Conservation (phyloP, 176 grass and related monocot genomes). For the Elymus sibiricus region DNA sequence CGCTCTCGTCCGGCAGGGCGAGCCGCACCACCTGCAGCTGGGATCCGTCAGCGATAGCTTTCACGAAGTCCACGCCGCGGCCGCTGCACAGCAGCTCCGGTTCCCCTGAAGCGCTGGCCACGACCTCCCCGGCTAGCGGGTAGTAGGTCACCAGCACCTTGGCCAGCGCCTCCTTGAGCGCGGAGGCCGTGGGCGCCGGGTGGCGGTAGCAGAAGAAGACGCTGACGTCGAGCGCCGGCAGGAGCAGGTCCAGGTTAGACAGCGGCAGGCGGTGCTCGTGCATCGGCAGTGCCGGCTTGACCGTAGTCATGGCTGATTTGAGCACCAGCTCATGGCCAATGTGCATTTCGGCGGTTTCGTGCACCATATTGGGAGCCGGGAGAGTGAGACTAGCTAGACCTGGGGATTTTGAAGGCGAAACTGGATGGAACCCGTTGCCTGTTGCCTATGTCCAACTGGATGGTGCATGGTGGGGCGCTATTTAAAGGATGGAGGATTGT, state of each 20-base stretch:
- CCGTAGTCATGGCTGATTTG: slow-evolving; percentile 20
- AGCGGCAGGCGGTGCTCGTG: slow-evolving; percentile 46
- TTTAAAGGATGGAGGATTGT: not conserved
- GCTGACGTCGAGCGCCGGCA: slow-evolving; percentile 57
- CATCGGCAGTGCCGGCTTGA: slow-evolving; percentile 38
- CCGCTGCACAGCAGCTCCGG: slow-evolving; percentile 73
- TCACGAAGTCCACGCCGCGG: slow-evolving; percentile 58
- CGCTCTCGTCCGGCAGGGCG: slow-evolving; percentile 40
- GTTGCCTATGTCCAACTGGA: too few relatives aligned
- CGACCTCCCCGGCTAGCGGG: slow-evolving; percentile 60
- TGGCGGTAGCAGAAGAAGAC: slow-evolving; percentile 71
- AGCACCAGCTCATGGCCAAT: not conserved
- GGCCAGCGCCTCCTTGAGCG: slow-evolving; percentile 53
- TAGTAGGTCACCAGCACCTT: slow-evolving; percentile 59
- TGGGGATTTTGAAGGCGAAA: not conserved
- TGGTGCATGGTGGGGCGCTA: not conserved
- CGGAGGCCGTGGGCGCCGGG: slow-evolving; percentile 11
- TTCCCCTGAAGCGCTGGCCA: slow-evolving; percentile 45
- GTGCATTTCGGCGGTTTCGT: not conserved
- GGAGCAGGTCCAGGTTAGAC: slow-evolving; percentile 75
- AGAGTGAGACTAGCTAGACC: not conserved
- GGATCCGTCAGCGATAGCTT: slow-evolving; percentile 18
- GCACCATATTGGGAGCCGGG: not conserved
- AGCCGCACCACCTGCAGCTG: slow-evolving; percentile 43
- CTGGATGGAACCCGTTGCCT: too few relatives aligned